Evolutionary conservation across 768 basidiomycete species (phyloP).

Genomic region (Pulveroboletus sp.): DNA sequence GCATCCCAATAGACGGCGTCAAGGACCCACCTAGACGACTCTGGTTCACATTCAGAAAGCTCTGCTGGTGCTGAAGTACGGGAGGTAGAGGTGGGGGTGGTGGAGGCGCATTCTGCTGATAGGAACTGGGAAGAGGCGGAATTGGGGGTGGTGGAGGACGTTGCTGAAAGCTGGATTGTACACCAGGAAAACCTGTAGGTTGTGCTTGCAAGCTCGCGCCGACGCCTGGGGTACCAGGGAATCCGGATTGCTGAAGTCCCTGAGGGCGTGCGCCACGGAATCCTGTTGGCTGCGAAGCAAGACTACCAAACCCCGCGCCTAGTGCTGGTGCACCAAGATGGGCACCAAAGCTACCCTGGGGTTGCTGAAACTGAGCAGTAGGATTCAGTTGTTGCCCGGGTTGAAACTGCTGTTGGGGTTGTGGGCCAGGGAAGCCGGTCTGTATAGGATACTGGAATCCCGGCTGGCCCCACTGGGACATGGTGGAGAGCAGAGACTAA

Average conservation of each 20-base stretch:
- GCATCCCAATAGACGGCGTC: conserved; percentile 6
- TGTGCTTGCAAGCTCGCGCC: conserved; percentile 42
- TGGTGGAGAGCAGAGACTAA: conserved; percentile 28
- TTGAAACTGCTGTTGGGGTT: conserved; percentile 45
- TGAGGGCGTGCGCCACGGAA: conserved; percentile 35
- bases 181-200: conserved; percentile 43
- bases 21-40: conserved; percentile 38
- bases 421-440: conserved; percentile 53
- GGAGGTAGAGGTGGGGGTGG: conserved; percentile 34
- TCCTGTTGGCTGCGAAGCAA: conserved; percentile 62
- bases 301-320: conserved; percentile 33
- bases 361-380: conserved; percentile 38
- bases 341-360: conserved; percentile 32
- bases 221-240: conserved; percentile 20
- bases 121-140: conserved; percentile 59
- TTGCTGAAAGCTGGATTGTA: conserved; percentile 30
- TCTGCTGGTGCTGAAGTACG: conserved; percentile 36
- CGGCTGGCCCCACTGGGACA: conserved; percentile 77
- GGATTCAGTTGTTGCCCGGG: conserved; percentile 31
- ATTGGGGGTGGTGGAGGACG: conserved; percentile 50
- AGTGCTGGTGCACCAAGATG: conserved; percentile 25
- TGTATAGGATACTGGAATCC: conserved; percentile 72
- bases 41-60: conserved; percentile 55
- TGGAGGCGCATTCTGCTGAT: conserved; percentile 47
- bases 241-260: conserved; percentile 46